A percentile compares a stretch with the other conserved stretches of the same genome.
phyloP scores from a whole-genome alignment of 257 asterid species.

The Orobanche coerulescens region DNA sequence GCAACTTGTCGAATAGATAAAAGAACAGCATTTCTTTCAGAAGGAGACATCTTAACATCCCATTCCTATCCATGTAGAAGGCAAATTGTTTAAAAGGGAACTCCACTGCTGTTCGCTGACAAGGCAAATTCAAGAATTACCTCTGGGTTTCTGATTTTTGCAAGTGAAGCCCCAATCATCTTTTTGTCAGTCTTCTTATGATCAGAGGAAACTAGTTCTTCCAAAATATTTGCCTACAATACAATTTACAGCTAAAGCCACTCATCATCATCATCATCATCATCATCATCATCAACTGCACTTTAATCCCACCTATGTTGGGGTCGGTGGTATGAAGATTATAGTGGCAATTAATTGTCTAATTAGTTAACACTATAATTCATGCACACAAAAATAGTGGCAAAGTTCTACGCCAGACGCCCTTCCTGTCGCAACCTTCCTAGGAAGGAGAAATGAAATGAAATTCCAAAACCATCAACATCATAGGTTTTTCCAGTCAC shows the following conservation, averaged over 20 bases:
- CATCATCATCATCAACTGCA: no score
- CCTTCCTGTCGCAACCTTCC: no score
- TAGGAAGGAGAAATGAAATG: no score
- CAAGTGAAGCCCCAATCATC: slow-evolving; percentile 44
- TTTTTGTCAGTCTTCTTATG: slow-evolving; percentile 42
- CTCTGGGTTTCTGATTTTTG: slow-evolving; percentile 64
- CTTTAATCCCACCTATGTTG: no score
- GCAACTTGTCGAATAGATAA: slow-evolving; percentile 56
- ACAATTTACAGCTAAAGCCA: slow-evolving; percentile 26
- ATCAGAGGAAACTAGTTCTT: slow-evolving; percentile 62
- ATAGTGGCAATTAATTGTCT: no score
- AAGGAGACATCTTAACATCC: slow-evolving; percentile 72
- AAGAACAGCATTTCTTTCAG: slow-evolving; percentile 63
- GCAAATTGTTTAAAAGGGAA: slow-evolving; percentile 21
- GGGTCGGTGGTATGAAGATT: no score
- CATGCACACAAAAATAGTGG: no score
- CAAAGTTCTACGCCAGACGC: no score
- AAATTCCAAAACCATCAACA: no score
- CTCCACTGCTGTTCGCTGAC: slow-evolving; percentile 7
- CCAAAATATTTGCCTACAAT: slow-evolving; percentile 67
- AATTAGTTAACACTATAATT: no score
- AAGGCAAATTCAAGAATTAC: slow-evolving; percentile 32
- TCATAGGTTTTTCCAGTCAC: no score
- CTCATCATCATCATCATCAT: no score
- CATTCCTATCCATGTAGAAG: slow-evolving; percentile 54